Base-by-base conservation (phyloP, 306 rosid species). In the Trifolium repens region DNA sequence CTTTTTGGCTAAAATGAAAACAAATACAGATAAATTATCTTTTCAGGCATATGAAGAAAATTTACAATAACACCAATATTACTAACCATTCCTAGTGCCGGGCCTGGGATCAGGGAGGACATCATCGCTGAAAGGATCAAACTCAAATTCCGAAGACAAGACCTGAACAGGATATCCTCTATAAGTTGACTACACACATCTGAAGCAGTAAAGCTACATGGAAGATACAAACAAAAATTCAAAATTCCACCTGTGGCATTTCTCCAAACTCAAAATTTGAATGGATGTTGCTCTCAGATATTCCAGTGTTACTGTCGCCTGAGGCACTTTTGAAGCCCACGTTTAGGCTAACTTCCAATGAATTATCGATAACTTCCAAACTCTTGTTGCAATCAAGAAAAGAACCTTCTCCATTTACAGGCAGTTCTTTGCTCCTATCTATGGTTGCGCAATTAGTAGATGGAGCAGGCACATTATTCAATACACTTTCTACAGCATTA, bases 101-200 rank as follows among this genome's bases (percentile, higher is more conserved):
- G 37, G 37, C 13, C 82, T 71, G 67, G 83, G 59, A 67, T 82
- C 88, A 79, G 75, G 81, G 37, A 89, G 84, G 79, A 78, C 22
- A 10, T 22, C 24, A 22, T 78, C 44, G 10, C 78, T 76, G 69
- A 80, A 86, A 61, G 88, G 88, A 86, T 86, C 87, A 73, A 82
- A 73, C 55, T 83, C 90, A 27, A 74, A 32, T 47, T 68, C 89
- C 5, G 35, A 70, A 47, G 82, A 55, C 57, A 71, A 71, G 75
- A 76, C 83, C 92, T 90, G 80, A 24, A 67, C 43, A 78, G 54
- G 72, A 68, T 30, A 65, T 32, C 64, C 66, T 30, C 26, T 61
- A 24, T 50, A 67, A 58, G 53, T 68, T 81, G 43, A 19, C 46
- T 14, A 78, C 39, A 35, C 72, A 78, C 68, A 39, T 64, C 60